Conservation (phyloP, 345 rosid species). For the Gossypium thurberi region DNA sequence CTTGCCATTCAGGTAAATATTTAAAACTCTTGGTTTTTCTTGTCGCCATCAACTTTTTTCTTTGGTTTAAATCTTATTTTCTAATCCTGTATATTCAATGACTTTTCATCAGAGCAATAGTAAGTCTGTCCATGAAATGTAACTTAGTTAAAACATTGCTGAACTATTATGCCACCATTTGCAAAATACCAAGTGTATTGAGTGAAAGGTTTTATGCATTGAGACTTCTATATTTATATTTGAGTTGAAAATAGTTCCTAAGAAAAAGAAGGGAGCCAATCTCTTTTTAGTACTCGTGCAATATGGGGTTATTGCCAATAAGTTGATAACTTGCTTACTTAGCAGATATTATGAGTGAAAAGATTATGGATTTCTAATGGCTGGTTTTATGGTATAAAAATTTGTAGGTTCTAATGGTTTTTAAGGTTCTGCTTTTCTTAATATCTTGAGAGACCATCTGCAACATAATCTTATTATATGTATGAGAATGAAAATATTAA, state of each 20-base stretch:
- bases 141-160: neutral
- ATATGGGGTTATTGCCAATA: neutral
- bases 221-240: neutral
- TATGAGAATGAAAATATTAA: neutral
- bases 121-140: neutral
- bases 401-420: neutral
- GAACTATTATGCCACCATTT: neutral
- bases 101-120: neutral
- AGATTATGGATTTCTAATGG: neutral
- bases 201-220: neutral
- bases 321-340: neutral
- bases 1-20: conserved; percentile 92
- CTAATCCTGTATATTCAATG: neutral
- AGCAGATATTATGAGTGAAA: neutral
- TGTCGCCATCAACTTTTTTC: too few species aligned
- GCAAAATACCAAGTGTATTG: neutral
- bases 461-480: neutral
- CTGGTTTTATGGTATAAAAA: neutral
- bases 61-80: neutral
- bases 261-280: neutral
- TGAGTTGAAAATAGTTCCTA: neutral
- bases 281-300: neutral
- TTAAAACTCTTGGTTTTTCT: neutral
- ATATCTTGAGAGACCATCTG: neutral
- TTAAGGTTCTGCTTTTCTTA: neutral